Percentiles rank a stretch among this genome's conserved stretches.
Evolutionary conservation across 352 stramenopile genomes (phyloP).

Genomic region (Globisporangium irregulare): DNA sequence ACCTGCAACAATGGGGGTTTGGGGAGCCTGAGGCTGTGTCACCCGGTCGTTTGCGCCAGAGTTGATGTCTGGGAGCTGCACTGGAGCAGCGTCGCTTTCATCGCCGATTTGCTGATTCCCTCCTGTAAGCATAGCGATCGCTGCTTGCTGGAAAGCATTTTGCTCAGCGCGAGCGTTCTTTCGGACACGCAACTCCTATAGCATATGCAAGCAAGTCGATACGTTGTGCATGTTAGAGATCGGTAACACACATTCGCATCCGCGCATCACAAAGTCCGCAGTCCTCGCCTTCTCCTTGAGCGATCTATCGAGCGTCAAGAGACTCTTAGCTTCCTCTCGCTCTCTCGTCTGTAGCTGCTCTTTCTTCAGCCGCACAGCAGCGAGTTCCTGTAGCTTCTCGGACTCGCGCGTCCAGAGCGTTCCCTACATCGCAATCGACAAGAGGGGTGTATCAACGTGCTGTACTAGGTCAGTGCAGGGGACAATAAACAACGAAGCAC

Average conservation of each 20-base stretch:
- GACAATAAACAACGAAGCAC: background rate
- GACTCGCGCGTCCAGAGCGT: slow-evolving; percentile 46
- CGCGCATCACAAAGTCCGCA: background rate
- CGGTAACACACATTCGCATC: background rate
- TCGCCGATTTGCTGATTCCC: background rate
- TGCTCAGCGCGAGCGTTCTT: slow-evolving; percentile 17
- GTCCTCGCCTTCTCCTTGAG: slow-evolving; percentile 24
- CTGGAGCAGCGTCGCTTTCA: background rate
- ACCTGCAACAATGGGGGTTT: background rate
- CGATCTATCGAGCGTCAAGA: slow-evolving; percentile 28
- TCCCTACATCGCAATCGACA: slow-evolving; percentile 19
- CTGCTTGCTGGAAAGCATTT: slow-evolving; percentile 28
- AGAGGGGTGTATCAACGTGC: background rate
- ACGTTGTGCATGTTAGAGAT: background rate
- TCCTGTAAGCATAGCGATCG: background rate
- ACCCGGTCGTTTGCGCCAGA: background rate
- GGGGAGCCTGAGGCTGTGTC: background rate
- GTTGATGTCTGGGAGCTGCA: background rate
- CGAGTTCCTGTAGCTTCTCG: slow-evolving; percentile 42
- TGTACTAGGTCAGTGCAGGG: background rate
- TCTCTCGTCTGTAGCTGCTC: slow-evolving; percentile 31
- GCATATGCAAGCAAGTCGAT: background rate
- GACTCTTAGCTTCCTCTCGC: slow-evolving; percentile 28
- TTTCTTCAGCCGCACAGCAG: slow-evolving; percentile 29
- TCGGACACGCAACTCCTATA: slow-evolving; percentile 32